Evolutionary conservation across 352 stramenopile species (phyloP), one percentile per base, ranked within the genome.

Genomic region (Phytopythium kandeliae): DNA sequence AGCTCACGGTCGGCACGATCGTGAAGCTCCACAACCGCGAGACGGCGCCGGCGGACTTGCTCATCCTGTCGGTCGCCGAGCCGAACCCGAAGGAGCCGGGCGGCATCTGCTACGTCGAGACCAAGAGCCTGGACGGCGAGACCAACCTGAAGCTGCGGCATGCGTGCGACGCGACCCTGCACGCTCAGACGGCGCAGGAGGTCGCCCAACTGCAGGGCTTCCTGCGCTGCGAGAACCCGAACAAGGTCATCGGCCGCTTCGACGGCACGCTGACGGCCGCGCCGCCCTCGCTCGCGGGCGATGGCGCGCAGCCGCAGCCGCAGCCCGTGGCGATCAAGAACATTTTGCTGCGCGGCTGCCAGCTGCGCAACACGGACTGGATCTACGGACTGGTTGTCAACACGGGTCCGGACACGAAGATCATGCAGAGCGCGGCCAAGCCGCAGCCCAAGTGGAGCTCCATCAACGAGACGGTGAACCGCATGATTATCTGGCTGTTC

Each of bases 341-440:
- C 62, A 69, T 97, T 15, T 58, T 97, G 34, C 63, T 97, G 37
- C 84, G 89, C 26, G 89, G 88, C 28, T 94, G 78, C 38, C 67
- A 90, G 44, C 41, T 97, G 37, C 75, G 89, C 26, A 96, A 96
- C 57, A 97, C 89, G 9, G 83, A 93, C 35, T 96, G 67, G 65
- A 88, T 96, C 31, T 89, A 92, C 51, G 85, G 89, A 13, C 54
- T 96, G 19, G 84, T 96, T 13, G 57, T 97, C 22, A 96, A 97
- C 65, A 96, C 87, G 3, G 80, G 80, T 0, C 65, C 78, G 0
- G 80, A 92, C 55, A 92, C 78, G 11, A 92, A 92, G 61, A 89
- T 92, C 60, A 92, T 92, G 80, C 78, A 89, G 60, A 88, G 73
- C 36, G 71, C 76, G 3, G 73, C 71, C 22, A 74, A 75, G 10